A percentile compares a stretch with the other conserved stretches of the same genome.
phyloP scores from a whole-genome alignment of 2,329 filamentous ascomycete species.

The Setomelanomma holmii region DNA sequence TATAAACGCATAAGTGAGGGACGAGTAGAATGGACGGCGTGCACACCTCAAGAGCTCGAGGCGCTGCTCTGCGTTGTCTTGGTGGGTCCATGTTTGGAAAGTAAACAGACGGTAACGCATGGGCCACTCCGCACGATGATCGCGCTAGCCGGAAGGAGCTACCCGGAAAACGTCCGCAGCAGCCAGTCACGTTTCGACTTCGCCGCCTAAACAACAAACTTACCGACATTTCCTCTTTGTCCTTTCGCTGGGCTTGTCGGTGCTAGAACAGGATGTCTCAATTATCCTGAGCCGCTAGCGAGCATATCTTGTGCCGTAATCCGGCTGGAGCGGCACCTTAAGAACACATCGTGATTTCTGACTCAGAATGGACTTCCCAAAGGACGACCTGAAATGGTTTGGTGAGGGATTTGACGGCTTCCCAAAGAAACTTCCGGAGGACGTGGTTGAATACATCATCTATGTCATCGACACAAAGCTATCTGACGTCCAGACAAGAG shows the following conservation, averaged over 20 bases:
- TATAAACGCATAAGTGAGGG: constrained; percentile 39
- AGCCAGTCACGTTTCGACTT: constrained; percentile 30
- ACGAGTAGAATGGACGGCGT: constrained; percentile 20
- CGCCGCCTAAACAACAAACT: constrained; percentile 16
- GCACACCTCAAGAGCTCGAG: constrained; percentile 20
- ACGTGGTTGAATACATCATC: constrained; percentile 84
- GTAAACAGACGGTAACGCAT: constrained; percentile 11
- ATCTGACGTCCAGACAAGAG: constrained; percentile 63
- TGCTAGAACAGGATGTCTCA: too few relatives aligned
- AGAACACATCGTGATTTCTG: too few relatives aligned
- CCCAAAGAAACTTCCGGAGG: constrained; percentile 75
- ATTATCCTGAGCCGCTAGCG: too few relatives aligned
- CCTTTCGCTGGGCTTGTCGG: too few relatives aligned
- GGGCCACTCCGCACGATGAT: constrained; percentile 16
- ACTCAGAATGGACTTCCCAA: constrained; percentile 43
- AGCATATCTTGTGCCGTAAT: too few relatives aligned
- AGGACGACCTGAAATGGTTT: constrained; percentile 69
- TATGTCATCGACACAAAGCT: constrained; percentile 70
- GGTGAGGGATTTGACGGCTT: constrained; percentile 70
- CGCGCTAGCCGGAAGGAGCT: constrained; percentile 21
- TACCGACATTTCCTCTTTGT: not conserved
- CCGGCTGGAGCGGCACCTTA: too few relatives aligned
- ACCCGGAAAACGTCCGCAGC: constrained; percentile 15
- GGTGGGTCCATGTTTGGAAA: constrained; percentile 28
- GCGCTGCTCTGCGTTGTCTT: constrained; percentile 12